phyloP scores from a whole-genome alignment of 495 filamentous ascomycete genomes.

The Clohesyomyces aquaticus region DNA sequence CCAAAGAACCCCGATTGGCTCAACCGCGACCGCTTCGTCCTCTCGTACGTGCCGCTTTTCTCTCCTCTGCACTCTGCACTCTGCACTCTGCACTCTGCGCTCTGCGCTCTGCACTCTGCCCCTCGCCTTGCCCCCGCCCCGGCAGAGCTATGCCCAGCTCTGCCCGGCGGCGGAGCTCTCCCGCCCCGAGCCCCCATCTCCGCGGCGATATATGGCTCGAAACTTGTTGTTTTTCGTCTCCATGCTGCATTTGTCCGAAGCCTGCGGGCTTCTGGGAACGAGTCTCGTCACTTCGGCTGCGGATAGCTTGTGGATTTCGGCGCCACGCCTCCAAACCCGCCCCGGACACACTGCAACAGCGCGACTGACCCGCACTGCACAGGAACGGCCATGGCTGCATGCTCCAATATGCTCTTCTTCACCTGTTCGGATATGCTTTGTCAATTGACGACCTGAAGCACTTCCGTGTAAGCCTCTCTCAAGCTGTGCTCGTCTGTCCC shows the following conservation, averaged over 20 bases:
- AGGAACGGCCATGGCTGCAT: constrained; percentile 99
- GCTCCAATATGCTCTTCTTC: constrained; percentile 98
- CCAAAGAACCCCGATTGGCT: constrained; percentile 96
- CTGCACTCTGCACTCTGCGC: no score
- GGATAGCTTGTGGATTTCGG: constrained; percentile 4
- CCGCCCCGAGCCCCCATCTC: constrained; percentile 34
- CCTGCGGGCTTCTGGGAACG: background rate
- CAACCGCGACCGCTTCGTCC: constrained; percentile 97
- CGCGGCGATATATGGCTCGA: constrained; percentile 18
- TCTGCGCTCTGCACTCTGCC: no score
- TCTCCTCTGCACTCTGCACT: constrained; percentile 9
- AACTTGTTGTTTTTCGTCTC: constrained; percentile 27
- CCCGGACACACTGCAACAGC: background rate
- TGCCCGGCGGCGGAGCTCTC: no score
- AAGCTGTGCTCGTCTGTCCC: constrained; percentile 8
- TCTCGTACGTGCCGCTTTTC: constrained; percentile 76
- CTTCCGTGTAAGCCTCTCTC: constrained; percentile 78
- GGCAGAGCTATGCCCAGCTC: no score
- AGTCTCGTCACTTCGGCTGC: constrained; percentile 32
- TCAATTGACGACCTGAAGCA: constrained; percentile 88
- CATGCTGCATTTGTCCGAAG: constrained; percentile 1
- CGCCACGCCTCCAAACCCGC: background rate
- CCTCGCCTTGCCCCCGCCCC: no score
- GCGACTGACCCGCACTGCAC: constrained; percentile 34
- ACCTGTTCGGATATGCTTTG: constrained; percentile 89